Evolutionary conservation across 129 eudicot genomes (phyloP), one percentile per base, ranked within the genome.

Genomic region (Pseudognaphalium luteoalbum): DNA sequence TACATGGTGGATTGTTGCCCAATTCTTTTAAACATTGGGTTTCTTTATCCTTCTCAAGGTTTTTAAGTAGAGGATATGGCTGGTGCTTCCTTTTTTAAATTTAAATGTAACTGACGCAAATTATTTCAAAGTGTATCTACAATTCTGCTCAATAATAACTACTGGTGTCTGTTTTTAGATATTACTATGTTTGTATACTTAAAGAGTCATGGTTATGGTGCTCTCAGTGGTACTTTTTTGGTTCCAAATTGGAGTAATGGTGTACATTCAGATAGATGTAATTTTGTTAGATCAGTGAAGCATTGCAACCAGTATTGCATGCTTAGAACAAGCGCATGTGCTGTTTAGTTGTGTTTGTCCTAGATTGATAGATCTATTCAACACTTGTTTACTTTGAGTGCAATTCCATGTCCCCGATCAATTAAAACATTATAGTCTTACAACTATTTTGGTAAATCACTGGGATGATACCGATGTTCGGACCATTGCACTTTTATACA

Each of bases 1-100:
- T 44, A 73, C 58, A 37, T 34, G 52, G 35, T 52, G 76, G 47
- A 65, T 68, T 30, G 61, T 35, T 70, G 76, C 82, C 70, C 42
- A 73, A 16, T 4, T 10, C 20, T 56, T 71, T 70, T 72, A 7
- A 61, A 66, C 28, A 20, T 66, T 54, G 80, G 80, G 80, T 34
- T 32, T 65, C 22, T 65, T 20, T 39, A 44, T 44, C 22, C 22
- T 32, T 47, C 22, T 54, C 21, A 47, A 20, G 52, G 61, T 28
- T 72, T 66, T 41, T 42, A 39, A 28, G 14, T 60, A 22, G 25
- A 37, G 68, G 16, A 14, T 6, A 15, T 22, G 54, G 35, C 6
- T 51, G 64, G 21, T 33, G 39, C 25, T 44, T 73, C 19, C 54
- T 76, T 76, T 15, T 68, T 22, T 25, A 14, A 32, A 59, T 70